Conservation (phyloP, 1,284 basidiomycete species). For the Blastosporella zonata region DNA sequence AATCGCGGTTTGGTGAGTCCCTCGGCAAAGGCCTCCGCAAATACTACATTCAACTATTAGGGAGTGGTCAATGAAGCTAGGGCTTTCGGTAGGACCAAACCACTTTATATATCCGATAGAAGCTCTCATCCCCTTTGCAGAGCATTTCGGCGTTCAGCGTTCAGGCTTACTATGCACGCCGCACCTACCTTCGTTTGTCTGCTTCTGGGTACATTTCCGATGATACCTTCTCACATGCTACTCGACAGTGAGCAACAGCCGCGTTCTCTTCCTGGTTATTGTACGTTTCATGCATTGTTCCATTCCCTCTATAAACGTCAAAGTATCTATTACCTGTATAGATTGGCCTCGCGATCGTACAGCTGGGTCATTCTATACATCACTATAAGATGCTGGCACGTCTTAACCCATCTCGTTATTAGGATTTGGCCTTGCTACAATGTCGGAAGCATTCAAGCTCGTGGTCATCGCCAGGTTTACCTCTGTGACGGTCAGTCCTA, state of each 20-base stretch:
- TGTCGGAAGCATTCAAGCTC: not conserved
- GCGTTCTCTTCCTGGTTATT: not conserved
- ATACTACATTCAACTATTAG: not conserved
- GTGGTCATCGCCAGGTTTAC: not conserved
- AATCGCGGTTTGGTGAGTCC: not conserved
- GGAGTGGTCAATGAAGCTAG: conserved; percentile 3
- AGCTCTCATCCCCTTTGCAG: not conserved
- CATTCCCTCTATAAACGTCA: not conserved
- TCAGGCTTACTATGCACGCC: not conserved
- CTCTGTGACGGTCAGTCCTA: not conserved
- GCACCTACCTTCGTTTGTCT: not conserved
- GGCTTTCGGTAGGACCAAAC: not conserved
- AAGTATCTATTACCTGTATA: not conserved
- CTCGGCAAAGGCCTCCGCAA: not conserved
- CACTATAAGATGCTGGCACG: not conserved
- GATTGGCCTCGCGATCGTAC: not conserved
- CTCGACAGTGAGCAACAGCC: not conserved
- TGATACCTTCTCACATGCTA: not conserved
- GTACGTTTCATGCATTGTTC: not conserved
- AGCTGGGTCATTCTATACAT: not conserved
- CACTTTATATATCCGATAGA: not conserved
- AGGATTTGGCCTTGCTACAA: not conserved
- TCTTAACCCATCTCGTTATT: not conserved
- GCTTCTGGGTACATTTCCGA: not conserved
- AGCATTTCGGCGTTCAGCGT: conserved; percentile 1